Conservation (phyloP, 495 filamentous ascomycete species). For the Penicillium samsonianum region DNA sequence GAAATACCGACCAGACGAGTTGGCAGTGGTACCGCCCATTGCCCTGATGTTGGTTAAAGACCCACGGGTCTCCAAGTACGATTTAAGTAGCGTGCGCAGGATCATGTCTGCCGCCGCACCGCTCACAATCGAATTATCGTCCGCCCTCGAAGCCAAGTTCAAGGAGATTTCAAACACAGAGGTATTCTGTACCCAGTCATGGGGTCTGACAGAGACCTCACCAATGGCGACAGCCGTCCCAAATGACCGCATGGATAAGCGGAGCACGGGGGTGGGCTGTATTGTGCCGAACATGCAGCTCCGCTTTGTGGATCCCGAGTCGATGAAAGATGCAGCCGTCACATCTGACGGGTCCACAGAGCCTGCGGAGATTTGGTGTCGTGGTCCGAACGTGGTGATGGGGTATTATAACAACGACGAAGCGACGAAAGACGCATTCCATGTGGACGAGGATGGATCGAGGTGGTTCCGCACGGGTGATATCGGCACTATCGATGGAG, state of each 20-base stretch:
- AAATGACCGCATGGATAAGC: conserved; percentile 52
- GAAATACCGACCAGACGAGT: conserved; percentile 26
- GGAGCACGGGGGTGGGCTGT: conserved; percentile 58
- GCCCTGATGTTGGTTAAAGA: conserved; percentile 72
- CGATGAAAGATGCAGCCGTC: conserved; percentile 30
- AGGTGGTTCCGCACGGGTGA: conserved; percentile 62
- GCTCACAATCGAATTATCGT: conserved; percentile 67
- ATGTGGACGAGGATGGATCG: conserved; percentile 49
- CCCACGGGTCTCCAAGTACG: conserved; percentile 65
- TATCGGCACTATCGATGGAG: conserved; percentile 51
- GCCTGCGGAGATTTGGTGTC: conserved; percentile 58
- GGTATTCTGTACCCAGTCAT: conserved; percentile 70
- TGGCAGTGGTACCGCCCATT: conserved; percentile 65
- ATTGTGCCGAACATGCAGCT: conserved; percentile 58
- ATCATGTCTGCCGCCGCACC: conserved; percentile 81
- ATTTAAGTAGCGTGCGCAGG: conserved; percentile 69
- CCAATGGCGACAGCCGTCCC: conserved; percentile 48
- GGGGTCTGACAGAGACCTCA: conserved; percentile 71
- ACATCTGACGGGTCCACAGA: conserved; percentile 50
- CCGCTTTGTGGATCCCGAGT: conserved; percentile 57
- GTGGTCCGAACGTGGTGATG: conserved; percentile 60
- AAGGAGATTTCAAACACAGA: conserved; percentile 38
- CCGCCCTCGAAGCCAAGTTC: conserved; percentile 59
- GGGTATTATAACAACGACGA: conserved; percentile 67
- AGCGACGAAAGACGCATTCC: conserved; percentile 61